Percentiles rank a stretch among this genome's conserved stretches.
Evolutionary conservation across 495 filamentous ascomycete species (phyloP).

Genomic region (Aspergillus wentii): DNA sequence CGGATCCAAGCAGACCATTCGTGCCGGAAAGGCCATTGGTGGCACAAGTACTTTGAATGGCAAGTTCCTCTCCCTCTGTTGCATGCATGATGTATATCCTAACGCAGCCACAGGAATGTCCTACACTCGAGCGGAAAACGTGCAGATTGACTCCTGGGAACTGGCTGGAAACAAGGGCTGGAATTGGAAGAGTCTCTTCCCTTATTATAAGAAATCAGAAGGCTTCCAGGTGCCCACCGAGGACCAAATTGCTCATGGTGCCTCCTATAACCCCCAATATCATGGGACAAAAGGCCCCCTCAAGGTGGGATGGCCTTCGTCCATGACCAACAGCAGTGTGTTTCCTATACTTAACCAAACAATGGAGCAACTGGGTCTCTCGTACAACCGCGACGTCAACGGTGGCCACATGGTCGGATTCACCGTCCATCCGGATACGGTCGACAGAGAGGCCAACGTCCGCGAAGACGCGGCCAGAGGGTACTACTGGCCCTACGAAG

Average conservation of each 20-base stretch:
- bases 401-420: conserved; percentile 28
- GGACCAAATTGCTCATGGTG: conserved; percentile 23
- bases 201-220: conserved; percentile 48
- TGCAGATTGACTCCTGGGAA: conserved; percentile 50
- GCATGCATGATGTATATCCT: background rate
- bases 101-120: conserved; percentile 33
- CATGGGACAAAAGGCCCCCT: conserved; percentile 40
- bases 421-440: conserved; percentile 22
- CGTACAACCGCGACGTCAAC: conserved; percentile 23
- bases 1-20: conserved; percentile 26
- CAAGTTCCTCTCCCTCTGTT: conserved; percentile 7
- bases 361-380: conserved; percentile 18
- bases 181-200: conserved; percentile 53
- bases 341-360: conserved; percentile 12
- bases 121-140: conserved; percentile 31
- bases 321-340: conserved; percentile 13
- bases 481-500: conserved; percentile 28
- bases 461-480: conserved; percentile 42
- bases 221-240: conserved; percentile 22
- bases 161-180: conserved; percentile 56
- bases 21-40: conserved; percentile 47
- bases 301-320: conserved; percentile 38
- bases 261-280: conserved; percentile 30
- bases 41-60: conserved; percentile 52
- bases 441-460: conserved; percentile 32